Evolutionary conservation across 2,329 filamentous ascomycete genomes (phyloP).

Genomic region (Xylariaceae sp.): DNA sequence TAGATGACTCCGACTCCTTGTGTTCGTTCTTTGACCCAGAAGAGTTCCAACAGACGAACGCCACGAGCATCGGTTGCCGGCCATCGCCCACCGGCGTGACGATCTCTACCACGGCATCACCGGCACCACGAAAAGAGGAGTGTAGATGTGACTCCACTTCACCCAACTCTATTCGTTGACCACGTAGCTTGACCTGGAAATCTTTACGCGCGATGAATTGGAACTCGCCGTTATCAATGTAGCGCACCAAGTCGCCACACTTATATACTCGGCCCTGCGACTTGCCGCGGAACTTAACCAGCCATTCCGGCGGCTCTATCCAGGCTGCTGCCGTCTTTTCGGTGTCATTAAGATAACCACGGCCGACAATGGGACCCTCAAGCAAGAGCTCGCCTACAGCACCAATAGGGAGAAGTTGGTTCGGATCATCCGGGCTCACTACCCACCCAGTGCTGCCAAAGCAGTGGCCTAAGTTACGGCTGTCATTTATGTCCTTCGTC

Average conservation of each 20-base stretch:
- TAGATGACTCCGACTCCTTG: not conserved
- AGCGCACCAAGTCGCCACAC: slow-evolving; percentile 30
- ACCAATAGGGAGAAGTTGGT: slow-evolving; percentile 36
- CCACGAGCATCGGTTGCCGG: slow-evolving; percentile 15
- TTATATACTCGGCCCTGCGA: slow-evolving; percentile 62
- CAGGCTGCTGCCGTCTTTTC: slow-evolving; percentile 46
- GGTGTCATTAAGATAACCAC: slow-evolving; percentile 49
- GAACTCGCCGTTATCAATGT: slow-evolving; percentile 48
- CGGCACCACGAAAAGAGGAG: slow-evolving; percentile 38
- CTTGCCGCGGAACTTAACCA: slow-evolving; percentile 38
- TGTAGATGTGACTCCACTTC: slow-evolving; percentile 48
- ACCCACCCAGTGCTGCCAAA: slow-evolving; percentile 41
- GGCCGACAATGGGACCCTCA: slow-evolving; percentile 46
- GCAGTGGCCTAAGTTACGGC: not conserved
- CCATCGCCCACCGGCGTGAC: slow-evolving; percentile 45
- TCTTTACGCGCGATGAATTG: slow-evolving; percentile 52
- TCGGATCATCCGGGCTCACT: slow-evolving; percentile 45
- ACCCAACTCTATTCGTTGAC: slow-evolving; percentile 53
- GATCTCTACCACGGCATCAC: slow-evolving; percentile 50
- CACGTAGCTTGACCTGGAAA: slow-evolving; percentile 56
- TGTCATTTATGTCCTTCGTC: not conserved
- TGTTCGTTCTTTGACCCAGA: not conserved
- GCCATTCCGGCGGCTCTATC: slow-evolving; percentile 47
- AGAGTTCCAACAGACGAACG: slow-evolving; percentile 3
- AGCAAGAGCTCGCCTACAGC: slow-evolving; percentile 47